Conservation (phyloP, 208 protist genomes). For the Blastocrithidia nonstop region DNA sequence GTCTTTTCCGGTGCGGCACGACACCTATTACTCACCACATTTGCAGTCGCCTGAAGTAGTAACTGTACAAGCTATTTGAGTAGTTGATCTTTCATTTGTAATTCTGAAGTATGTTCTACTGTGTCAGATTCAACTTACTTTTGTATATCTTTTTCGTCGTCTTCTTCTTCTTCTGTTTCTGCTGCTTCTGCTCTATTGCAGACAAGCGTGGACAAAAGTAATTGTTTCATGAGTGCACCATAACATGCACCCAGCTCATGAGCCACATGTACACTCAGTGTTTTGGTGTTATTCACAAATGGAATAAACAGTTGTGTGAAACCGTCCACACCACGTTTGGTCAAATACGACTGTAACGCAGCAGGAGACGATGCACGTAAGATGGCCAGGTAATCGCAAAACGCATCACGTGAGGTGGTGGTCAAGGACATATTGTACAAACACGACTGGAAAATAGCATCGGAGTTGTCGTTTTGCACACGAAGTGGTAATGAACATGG, state of each 20-base stretch:
- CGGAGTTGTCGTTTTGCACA: conserved; percentile 5
- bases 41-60: conserved; percentile 23
- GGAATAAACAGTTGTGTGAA: conserved; percentile 43
- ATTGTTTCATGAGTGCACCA: conserved; percentile 19
- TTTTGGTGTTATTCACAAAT: conserved; percentile 56
- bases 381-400: conserved; percentile 39
- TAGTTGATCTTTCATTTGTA: neutral
- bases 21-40: conserved; percentile 40
- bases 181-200: too few species aligned
- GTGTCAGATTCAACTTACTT: neutral
- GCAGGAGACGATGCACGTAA: conserved; percentile 22
- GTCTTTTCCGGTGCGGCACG: conserved; percentile 57
- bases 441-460: conserved; percentile 27
- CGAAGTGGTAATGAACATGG: too few species aligned
- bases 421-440: conserved; percentile 70
- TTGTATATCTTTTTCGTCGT: neutral
- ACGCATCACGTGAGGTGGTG: conserved; percentile 12
- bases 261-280: conserved; percentile 27
- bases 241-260: conserved; percentile 20
- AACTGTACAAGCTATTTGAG: conserved; percentile 9
- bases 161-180: neutral
- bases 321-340: conserved; percentile 47
- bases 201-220: too few species aligned
- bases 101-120: too few species aligned
- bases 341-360: conserved; percentile 2